Base-by-base conservation (phyloP, 2,329 filamentous ascomycete species). In the Torrubiella hemipterigena region DNA sequence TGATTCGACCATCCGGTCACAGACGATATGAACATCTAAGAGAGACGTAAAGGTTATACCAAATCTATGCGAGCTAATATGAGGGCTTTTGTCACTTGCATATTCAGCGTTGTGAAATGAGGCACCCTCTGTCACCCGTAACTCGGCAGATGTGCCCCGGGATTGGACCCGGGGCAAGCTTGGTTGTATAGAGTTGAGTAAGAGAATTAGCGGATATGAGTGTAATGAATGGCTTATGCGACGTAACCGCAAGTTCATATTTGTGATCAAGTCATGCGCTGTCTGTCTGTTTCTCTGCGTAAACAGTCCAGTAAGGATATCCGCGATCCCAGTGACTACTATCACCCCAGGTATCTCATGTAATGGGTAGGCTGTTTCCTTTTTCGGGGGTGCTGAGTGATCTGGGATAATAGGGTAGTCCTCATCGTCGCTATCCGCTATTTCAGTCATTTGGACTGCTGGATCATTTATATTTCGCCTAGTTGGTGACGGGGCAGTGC, bases 121-220 rank as follows among this genome's bases (percentile, higher is more conserved):
- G n/a, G n/a, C n/a, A n/a, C n/a, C n/a, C n/a, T n/a, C n/a, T n/a
- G n/a, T n/a, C n/a, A n/a, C n/a, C n/a, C n/a, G n/a, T n/a, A n/a
- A n/a, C n/a, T n/a, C n/a, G n/a, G n/a, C n/a, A n/a, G n/a, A n/a
- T n/a, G n/a, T n/a, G n/a, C n/a, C n/a, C n/a, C n/a, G n/a, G n/a
- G n/a, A n/a, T n/a, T n/a, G n/a, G n/a, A n/a, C n/a, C n/a, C n/a
- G n/a, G n/a, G n/a, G n/a, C n/a, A n/a, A n/a, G n/a, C n/a, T n/a
- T n/a, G n/a, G n/a, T n/a, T n/a, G n/a, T n/a, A 64, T 69, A 0
- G 63, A 61, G 51, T 76, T 77, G 34, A 74, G 58, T 3, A 77
- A 50, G 35, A 77, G 47, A 18, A 74, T 52, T 6, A 76, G 56
- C 2, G 69, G 61, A 10, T 49, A 56, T 9, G 54, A 52, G 7